phyloP scores from a whole-genome alignment of 805 yeast species.

The Candida methanosorbosa region DNA sequence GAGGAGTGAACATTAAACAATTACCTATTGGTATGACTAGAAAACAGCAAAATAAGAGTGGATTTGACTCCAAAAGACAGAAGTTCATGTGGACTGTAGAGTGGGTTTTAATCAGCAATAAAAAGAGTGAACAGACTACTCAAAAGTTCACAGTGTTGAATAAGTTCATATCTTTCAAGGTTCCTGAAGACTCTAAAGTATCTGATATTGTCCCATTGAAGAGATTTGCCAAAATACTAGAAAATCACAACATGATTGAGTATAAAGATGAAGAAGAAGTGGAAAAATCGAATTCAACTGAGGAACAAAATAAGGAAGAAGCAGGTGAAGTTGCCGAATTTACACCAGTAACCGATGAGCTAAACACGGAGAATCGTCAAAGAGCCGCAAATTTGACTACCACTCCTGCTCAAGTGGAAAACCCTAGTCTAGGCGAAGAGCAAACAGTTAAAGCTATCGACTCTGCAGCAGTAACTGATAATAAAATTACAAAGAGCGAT shows the following conservation, averaged over 20 bases:
- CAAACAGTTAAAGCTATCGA: too few relatives aligned
- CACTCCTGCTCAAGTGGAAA: too few relatives aligned
- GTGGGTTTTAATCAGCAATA: slow-evolving; percentile 41
- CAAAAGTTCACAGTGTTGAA: slow-evolving; percentile 8
- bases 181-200: slow-evolving; percentile 28
- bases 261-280: not conserved
- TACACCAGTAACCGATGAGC: too few relatives aligned
- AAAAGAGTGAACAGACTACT: slow-evolving; percentile 6
- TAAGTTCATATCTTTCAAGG: slow-evolving; percentile 26
- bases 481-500: too few relatives aligned
- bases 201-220: slow-evolving; percentile 33
- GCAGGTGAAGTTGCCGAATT: too few relatives aligned
- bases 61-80: slow-evolving; percentile 56
- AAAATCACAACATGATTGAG: slow-evolving; percentile 15
- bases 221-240: slow-evolving; percentile 23
- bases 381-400: too few relatives aligned
- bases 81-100: slow-evolving; percentile 75
- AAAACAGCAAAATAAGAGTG: slow-evolving; percentile 52
- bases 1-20: slow-evolving; percentile 58
- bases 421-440: too few relatives aligned
- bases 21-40: slow-evolving; percentile 74
- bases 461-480: too few relatives aligned
- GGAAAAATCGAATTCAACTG: too few relatives aligned
- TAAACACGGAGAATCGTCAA: too few relatives aligned
- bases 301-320: too few relatives aligned